Base-by-base conservation (phyloP, 257 asterid genomes). In the Ballota nigra region DNA sequence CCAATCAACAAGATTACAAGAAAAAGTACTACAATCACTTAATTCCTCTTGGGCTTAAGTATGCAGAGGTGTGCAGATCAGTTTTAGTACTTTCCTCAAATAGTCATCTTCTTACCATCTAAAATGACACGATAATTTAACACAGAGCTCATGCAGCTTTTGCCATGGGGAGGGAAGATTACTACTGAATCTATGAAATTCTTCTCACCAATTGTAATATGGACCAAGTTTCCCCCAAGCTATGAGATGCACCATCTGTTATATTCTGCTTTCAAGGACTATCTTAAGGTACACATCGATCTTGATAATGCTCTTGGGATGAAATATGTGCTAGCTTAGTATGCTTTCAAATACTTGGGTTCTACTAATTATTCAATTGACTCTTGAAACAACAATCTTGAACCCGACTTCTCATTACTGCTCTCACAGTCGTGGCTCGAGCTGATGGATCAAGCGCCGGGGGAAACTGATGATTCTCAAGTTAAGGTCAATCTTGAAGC, bases 91-190 rank as follows among this genome's bases (percentile, higher is more conserved):
- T 16, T 47, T 57, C 0, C 23, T 31, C 68, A 5, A 8, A 28
- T 15, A 31, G 19, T 78, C 77, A 40, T 72, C 19, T 62, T 49
- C 40, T 58, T 11, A 64, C 66, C 18, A 41, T 79, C 79, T 80
- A 66, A 84, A 82, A 67, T 63, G 73, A 74, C 40, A 59, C 9
- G n/a, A 69, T 69, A 82, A 79, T 77, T 65, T 86, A 75, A 84
- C 89, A 82, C 83, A 81, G 83, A 77, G 79, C 82, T 87, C 80
- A 63, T 90, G 96, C 97, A 92, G 98, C 95, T 90, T 79, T 88
- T 93, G 72, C 98, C 98, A 18, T 93, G 98, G 98, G 98, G 98
- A 68, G 98, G 98, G 71, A 93, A 87, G 85, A 79, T 93, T 68
- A 93, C 97, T 10, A 43, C 89, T 5, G 98, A 93, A 67, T 93